Percentiles rank a stretch among this genome's conserved stretches.
phyloP scores from a whole-genome alignment of 306 rosid species.

The Myrica gale region DNA sequence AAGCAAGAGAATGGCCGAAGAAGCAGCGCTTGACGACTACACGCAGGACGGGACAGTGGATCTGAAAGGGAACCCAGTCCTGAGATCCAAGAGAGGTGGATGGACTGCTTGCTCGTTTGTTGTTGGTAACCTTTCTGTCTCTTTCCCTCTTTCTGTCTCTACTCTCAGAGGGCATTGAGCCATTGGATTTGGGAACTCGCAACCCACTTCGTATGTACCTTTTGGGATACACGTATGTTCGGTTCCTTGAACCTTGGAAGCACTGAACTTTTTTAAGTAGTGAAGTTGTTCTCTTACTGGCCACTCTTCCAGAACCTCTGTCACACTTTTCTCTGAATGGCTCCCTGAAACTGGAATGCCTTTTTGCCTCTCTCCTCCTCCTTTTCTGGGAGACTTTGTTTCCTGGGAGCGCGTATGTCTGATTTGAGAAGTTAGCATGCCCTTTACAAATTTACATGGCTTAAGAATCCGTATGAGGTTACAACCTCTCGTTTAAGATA shows the following conservation, averaged over 20 bases:
- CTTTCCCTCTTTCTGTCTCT: not conserved
- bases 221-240: not conserved
- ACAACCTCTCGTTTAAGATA: too few species aligned
- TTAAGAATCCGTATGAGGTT: too few species aligned
- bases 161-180: not conserved
- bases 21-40: constrained; percentile 42
- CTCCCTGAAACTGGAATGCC: not conserved
- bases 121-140: constrained; percentile 49
- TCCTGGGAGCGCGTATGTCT: too few species aligned
- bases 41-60: constrained; percentile 81
- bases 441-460: too few species aligned
- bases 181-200: not conserved
- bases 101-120: constrained; percentile 90
- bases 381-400: not conserved
- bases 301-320: not conserved
- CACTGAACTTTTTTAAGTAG: not conserved
- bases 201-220: not conserved
- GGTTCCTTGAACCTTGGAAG: not conserved
- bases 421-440: too few species aligned
- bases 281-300: not conserved
- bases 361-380: not conserved
- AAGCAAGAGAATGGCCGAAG: constrained; percentile 33
- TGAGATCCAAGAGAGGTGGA: constrained; percentile 68
- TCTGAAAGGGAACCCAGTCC: constrained; percentile 76
- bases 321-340: not conserved